phyloP scores from a whole-genome alignment of 768 basidiomycete genomes.

The Termitomyces sp. region DNA sequence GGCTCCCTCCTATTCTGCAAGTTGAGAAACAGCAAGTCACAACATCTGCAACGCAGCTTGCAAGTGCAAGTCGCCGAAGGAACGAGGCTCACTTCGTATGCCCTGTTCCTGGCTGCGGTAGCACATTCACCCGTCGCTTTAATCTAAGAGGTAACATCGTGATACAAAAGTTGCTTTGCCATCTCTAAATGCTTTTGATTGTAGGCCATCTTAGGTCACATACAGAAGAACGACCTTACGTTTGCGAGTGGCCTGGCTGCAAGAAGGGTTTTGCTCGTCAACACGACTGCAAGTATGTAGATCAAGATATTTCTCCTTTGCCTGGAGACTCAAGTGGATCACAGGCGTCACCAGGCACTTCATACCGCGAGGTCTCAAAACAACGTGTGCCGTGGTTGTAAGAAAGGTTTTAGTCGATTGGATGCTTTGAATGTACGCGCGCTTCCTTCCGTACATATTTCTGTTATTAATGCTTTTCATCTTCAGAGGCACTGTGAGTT shows the following conservation, averaged over 20 bases:
- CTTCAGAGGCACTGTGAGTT: conserved; percentile 72
- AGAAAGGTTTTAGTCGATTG: conserved; percentile 90
- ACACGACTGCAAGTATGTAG: conserved; percentile 91
- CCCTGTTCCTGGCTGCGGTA: conserved; percentile 92
- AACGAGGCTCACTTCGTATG: conserved; percentile 92
- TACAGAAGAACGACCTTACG: conserved; percentile 91
- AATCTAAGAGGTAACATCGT: conserved; percentile 65
- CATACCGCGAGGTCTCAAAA: conserved; percentile 79
- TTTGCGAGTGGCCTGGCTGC: conserved; percentile 91
- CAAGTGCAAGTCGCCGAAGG: conserved; percentile 81
- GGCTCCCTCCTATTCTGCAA: conserved; percentile 79
- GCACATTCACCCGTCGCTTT: conserved; percentile 94
- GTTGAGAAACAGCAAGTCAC: conserved; percentile 95
- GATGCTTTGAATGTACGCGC: conserved; percentile 89
- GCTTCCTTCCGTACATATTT: conserved; percentile 14
- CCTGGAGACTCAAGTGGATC: conserved; percentile 1
- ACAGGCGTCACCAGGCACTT: conserved; percentile 83
- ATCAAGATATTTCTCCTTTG: conserved; percentile 2
- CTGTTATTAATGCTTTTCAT: conserved; percentile 9
- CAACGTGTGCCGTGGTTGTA: conserved; percentile 87
- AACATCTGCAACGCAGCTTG: conserved; percentile 88
- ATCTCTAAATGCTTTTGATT: conserved; percentile 4
- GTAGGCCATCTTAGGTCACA: conserved; percentile 90
- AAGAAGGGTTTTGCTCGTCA: conserved; percentile 93
- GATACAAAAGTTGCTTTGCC: neutral